Conservation (phyloP, 164 flowering plant species). For the Nymphaea thermarum region DNA sequence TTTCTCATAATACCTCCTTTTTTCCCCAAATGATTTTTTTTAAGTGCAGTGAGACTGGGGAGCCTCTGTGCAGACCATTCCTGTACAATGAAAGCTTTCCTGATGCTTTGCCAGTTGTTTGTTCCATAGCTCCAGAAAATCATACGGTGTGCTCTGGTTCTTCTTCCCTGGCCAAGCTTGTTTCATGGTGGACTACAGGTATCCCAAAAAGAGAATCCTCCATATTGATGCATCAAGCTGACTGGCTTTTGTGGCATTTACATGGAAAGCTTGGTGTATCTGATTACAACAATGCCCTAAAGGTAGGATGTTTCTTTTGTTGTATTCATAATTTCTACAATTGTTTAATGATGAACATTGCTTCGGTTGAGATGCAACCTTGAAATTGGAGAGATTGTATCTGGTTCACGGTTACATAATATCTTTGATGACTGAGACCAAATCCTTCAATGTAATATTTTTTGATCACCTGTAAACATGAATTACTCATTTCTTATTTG, state of each 20-base stretch:
- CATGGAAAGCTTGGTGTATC: constrained; percentile 94
- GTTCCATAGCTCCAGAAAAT: constrained; percentile 75
- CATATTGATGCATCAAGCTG: constrained; percentile 76
- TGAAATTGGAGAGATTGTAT: too few species aligned
- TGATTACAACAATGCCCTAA: constrained; percentile 92
- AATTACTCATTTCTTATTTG: too few species aligned
- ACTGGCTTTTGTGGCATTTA: constrained; percentile 92
- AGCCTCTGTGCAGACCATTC: constrained; percentile 56
- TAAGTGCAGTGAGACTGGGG: constrained; percentile 58
- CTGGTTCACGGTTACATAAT: too few species aligned
- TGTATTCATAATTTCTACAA: too few species aligned
- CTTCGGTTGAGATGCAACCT: too few species aligned
- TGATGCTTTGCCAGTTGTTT: constrained; percentile 72
- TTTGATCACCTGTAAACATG: too few species aligned
- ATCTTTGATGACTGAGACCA: too few species aligned
- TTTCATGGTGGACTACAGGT: constrained; percentile 71
- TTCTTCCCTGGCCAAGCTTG: constrained; percentile 80
- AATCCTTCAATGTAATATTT: too few species aligned
- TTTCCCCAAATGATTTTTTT: constrained; percentile 3
- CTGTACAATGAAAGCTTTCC: constrained; percentile 80
- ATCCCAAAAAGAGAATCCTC: constrained; percentile 43
- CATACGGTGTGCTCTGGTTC: constrained; percentile 91
- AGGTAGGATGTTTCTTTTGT: constrained; percentile 23
- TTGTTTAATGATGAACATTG: too few species aligned
- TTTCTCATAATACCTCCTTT: not conserved